Base-by-base conservation (phyloP, 768 basidiomycete genomes). In the Fistulinella prunicolor region DNA sequence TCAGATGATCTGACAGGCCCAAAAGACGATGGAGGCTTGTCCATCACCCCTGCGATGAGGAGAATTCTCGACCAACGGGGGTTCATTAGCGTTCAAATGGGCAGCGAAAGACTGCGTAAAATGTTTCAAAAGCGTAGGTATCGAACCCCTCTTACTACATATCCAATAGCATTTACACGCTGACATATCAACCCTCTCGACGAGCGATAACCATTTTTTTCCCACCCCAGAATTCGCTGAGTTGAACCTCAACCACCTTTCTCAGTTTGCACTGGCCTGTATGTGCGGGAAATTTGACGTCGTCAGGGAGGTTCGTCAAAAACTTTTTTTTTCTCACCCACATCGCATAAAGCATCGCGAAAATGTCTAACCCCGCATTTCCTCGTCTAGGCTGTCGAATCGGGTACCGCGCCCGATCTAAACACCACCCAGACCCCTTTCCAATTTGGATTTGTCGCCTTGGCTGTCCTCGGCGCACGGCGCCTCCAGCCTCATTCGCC, bases 381-480 rank as follows among this genome's bases (percentile, higher is more conserved):
- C 13, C 16, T 20, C 5, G 5, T 39, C 26, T 44, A 67, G 65
- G 54, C 49, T 3, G 28, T 69, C 46, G 48, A 53, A 37, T 50
- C 54, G 4, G 69, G 70, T 0, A 50, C 46, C 0, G 71, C 70
- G 0, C 75, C 76, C 2, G 67, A 71, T 41, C 57, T 78, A 1
- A 47, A 39, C 19, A 64, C 63, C 32, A 68, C 70, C 0, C 73
- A 80, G 58, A 77, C 78, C 0, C 59, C 70, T 2, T 76, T 69
- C 53, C 57, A 69, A 38, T 66, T 71, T 7, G 71, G 78, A 1
- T 79, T 76, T 45, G 67, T 73, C 5, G 51, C 73, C 0, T 49
- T 77, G 6, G 43, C 69, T 34, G 61, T 75, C 38, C 56, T 67
- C 1, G 79, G 78, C 3, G 70, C 75, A 0, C 70, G 75, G 47